Conservation (phyloP, 2,329 filamentous ascomycete species). For the Ascochyta lentis region DNA sequence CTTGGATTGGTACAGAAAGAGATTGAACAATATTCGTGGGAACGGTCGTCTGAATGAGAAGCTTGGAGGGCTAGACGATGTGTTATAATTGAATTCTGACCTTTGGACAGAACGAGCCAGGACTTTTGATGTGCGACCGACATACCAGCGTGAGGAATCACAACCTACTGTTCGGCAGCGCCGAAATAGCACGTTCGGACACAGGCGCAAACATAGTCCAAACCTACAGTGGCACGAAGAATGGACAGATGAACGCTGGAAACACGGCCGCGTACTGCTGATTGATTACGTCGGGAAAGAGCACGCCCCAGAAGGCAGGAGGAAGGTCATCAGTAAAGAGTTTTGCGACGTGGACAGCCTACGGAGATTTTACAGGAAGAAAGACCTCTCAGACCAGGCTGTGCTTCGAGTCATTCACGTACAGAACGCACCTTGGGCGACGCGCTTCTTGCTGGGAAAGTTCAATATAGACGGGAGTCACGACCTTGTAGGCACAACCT, state of each 20-base stretch:
- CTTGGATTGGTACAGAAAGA: too few species aligned
- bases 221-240: slow-evolving; percentile 47
- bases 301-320: slow-evolving; percentile 46
- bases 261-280: slow-evolving; percentile 57
- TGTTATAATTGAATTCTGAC: background rate
- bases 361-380: slow-evolving; percentile 53
- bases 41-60: too few species aligned
- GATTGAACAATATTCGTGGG: too few species aligned
- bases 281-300: slow-evolving; percentile 57
- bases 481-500: slow-evolving; percentile 58
- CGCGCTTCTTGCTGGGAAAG: slow-evolving; percentile 57
- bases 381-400: slow-evolving; percentile 43
- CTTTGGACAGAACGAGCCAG: slow-evolving; percentile 21
- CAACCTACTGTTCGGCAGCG: slow-evolving; percentile 19
- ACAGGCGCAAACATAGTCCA: slow-evolving; percentile 44
- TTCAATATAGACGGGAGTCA: slow-evolving; percentile 60
- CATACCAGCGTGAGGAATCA: slow-evolving; percentile 19
- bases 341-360: slow-evolving; percentile 55
- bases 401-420: slow-evolving; percentile 56
- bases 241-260: slow-evolving; percentile 48
- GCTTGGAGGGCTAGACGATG: too few species aligned
- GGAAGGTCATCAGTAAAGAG: slow-evolving; percentile 58
- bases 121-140: slow-evolving; percentile 23
- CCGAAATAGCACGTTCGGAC: slow-evolving; percentile 31
- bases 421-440: slow-evolving; percentile 62